These are phyloP conservation scores for Monosporascus sp. DNA, from an alignment of 2,329 filamentous ascomycete genomes.

Conservation along the genomic window DNA sequence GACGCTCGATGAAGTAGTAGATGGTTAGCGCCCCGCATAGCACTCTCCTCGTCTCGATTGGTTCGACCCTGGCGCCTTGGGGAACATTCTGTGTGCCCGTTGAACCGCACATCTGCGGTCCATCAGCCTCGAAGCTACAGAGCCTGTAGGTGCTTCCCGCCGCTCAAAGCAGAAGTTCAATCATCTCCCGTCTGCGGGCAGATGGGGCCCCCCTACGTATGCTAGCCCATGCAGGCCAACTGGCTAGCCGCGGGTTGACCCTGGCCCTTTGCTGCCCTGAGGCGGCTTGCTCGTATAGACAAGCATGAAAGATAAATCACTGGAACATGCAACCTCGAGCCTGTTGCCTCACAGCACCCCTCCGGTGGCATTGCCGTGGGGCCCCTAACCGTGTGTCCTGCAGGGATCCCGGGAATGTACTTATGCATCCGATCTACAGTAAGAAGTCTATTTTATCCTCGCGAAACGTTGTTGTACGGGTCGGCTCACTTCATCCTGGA, in stretches of 20 bases:
- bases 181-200: constrained; percentile 26
- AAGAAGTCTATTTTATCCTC: constrained; percentile 5
- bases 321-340: constrained; percentile 22
- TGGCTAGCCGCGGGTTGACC: constrained; percentile 27
- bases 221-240: constrained; percentile 26
- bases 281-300: constrained; percentile 22
- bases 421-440: constrained; percentile 11
- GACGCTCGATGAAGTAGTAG: neutral
- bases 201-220: constrained; percentile 16
- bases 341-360: constrained; percentile 23
- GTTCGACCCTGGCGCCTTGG: constrained; percentile 11
- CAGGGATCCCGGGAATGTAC: constrained; percentile 13
- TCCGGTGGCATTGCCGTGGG: constrained; percentile 12
- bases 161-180: constrained; percentile 21
- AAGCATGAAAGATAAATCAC: constrained; percentile 27
- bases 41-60: constrained; percentile 16
- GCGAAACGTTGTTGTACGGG: neutral
- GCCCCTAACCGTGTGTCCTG: constrained; percentile 13
- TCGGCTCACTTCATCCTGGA: constrained; percentile 11
- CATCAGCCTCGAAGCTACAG: constrained; percentile 22
- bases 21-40: constrained; percentile 10
- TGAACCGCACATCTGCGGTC: no score
- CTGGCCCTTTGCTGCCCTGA: constrained; percentile 16
- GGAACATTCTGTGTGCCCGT: no score
- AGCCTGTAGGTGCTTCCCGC: constrained; percentile 18